Evolutionary conservation across 192 early-diverging fungal species (phyloP), one percentile per base, ranked within the genome.

Genomic region (Dissophora globulifera): DNA sequence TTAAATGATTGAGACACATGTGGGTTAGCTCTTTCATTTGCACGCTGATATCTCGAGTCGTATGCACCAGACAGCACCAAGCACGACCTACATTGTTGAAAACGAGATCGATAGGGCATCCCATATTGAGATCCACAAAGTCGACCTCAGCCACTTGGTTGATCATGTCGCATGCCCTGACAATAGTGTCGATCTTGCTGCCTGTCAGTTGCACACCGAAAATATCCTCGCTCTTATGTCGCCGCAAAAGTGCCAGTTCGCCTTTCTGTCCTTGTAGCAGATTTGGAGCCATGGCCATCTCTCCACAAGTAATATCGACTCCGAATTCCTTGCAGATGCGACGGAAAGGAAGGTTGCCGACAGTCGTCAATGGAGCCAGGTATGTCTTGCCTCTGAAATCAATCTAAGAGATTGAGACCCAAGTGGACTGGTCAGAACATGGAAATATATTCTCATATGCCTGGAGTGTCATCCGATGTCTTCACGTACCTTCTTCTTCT

Each of bases 311-410:
- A 38, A 99, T 93, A 72, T 97, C 96, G 7, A 92, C 95, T 40
- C 97, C 97, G 68, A 92, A 96, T 12, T 79, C 87, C 79, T 97
- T 97, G 81, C 95, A 96, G 25, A 97, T 85, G 17, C 96, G 89
- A 12, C 97, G 87, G 85, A 99, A 99, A 29, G 97, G 97, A 49
- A 99, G 79, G 80, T 99, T 98, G 35, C 97, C 97, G 25, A 99
- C 95, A 2, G 97, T 99, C 0, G 97, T 99, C 61, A 99, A 80
- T 9, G 97, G 97, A 12, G 96, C 97, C 50, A 98, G 81, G 68
- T 99, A 99, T 27, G 91, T 87, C 56, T 97, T 97, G 56, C 91
- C 89, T 61, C 86, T 85, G 58, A 94, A 95, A 78, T 95, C 91
- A 20, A 81, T 78, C 72, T 80, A 27, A 40, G 7, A 40, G 38